Evolutionary conservation across 177 flowering plant genomes (phyloP), one percentile per base, ranked within the genome.

Genomic region (Vitis hybrid): DNA sequence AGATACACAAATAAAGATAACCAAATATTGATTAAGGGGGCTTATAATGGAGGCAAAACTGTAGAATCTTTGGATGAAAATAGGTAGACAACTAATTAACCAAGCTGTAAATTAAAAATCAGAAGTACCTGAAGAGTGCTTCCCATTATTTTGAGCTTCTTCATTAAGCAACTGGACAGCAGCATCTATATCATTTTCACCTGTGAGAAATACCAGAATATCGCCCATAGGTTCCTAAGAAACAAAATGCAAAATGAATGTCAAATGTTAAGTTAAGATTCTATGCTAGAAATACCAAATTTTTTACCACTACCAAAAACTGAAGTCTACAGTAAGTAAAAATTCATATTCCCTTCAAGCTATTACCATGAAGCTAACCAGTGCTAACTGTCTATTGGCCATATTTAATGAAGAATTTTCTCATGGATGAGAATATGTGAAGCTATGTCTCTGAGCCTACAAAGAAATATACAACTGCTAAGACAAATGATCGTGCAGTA

Each of bases 111-210:
- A 62, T 59, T 24, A 20, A 12, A 49, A 59, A 49, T 53, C n/a
- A 44, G 49, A 59, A 10, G n/a, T 73, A 92, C 94, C 94, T 77
- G 91, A 82, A 66, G 87, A 78, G 20, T 71, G 73, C 67, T 78
- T 85, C 44, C 81, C 75, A 68, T 38, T 81, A 67, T 68, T 78
- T 52, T 80, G 92, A 75, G 82, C 73, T 80, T 94, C 94, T 77
- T 96, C 98, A 49, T 84, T 78, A 53, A 96, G 82, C 79, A 92
- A 70, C 71, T 84, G 88, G 60, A 83, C 84, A 67, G 97, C 92
- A 74, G 95, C 86, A 78, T 96, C 95, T 75, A 96, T 96, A 82
- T 96, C 99, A 85, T 96, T 97, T 87, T 96, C 97, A 73, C 99
- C 99, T 10, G 98, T 94, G 59, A 96, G 94, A 81, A 94, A 92